Evolutionary conservation across 1,284 basidiomycete species (phyloP).

Genomic region (Blastosporella zonata): DNA sequence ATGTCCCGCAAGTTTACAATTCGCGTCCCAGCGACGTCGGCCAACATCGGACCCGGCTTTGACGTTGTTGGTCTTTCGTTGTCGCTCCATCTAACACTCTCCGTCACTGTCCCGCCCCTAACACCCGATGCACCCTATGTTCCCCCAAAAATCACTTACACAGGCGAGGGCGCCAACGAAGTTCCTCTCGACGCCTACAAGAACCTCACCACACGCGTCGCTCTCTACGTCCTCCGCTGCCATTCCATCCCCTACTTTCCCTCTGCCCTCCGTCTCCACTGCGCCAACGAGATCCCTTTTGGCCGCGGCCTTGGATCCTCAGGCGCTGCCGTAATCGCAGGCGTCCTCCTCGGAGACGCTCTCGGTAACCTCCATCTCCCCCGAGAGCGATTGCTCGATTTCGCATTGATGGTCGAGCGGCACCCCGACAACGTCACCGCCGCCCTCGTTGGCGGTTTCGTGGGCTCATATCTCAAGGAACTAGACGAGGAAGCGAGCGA

Average conservation of each 20-base stretch:
- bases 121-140: slow-evolving; percentile 30
- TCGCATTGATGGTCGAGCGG: slow-evolving; percentile 98
- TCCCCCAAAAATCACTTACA: slow-evolving; percentile 73
- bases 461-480: slow-evolving; percentile 95
- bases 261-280: slow-evolving; percentile 68
- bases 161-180: slow-evolving; percentile 86
- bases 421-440: slow-evolving; percentile 99
- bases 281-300: slow-evolving; percentile 94
- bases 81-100: slow-evolving; percentile 81
- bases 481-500: slow-evolving; percentile 74
- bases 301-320: slow-evolving; percentile 96
- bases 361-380: slow-evolving; percentile 76
- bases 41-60: slow-evolving; percentile 98
- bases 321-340: slow-evolving; percentile 96
- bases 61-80: slow-evolving; percentile 98
- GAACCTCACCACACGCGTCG: slow-evolving; percentile 97
- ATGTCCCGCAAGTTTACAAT: slow-evolving; percentile 53
- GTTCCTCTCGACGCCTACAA: slow-evolving; percentile 96
- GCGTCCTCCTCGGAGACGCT: slow-evolving; percentile 86
- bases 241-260: slow-evolving; percentile 78
- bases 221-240: slow-evolving; percentile 94
- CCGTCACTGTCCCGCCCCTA: slow-evolving; percentile 48
- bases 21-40: slow-evolving; percentile 92
- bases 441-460: slow-evolving; percentile 94
- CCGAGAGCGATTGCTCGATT: slow-evolving; percentile 82